phyloP scores from a whole-genome alignment of 805 yeast species.

The Sungouiozyma ichnusensis region DNA sequence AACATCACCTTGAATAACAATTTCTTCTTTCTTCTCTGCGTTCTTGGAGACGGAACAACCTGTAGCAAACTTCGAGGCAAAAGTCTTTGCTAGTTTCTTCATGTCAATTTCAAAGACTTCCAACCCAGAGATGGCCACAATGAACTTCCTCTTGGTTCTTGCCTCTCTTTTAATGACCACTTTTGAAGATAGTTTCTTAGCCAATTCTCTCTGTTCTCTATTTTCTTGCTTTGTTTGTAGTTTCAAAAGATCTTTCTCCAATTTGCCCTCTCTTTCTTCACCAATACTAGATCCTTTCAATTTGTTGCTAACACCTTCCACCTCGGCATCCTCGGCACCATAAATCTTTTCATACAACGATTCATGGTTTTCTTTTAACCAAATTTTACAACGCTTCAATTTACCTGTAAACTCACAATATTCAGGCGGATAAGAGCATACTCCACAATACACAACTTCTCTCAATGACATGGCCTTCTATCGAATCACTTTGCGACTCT shows the following conservation, averaged over 20 bases:
- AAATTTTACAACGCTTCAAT: slow-evolving; percentile 70
- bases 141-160: slow-evolving; percentile 79
- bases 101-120: slow-evolving; percentile 83
- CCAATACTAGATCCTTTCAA: slow-evolving; percentile 49
- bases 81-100: slow-evolving; percentile 84
- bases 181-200: slow-evolving; percentile 67
- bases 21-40: slow-evolving; percentile 85
- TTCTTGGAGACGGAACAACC: slow-evolving; percentile 89
- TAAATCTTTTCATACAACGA: slow-evolving; percentile 53
- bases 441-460: slow-evolving; percentile 56
- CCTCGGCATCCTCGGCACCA: slow-evolving; percentile 33
- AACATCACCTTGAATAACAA: slow-evolving; percentile 89
- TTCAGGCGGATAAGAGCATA: slow-evolving; percentile 79
- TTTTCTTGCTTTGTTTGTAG: slow-evolving; percentile 79
- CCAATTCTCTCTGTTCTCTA: slow-evolving; percentile 74
- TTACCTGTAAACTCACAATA: slow-evolving; percentile 87
- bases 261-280: slow-evolving; percentile 69
- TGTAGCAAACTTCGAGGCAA: slow-evolving; percentile 90
- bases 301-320: slow-evolving; percentile 23
- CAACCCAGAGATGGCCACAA: slow-evolving; percentile 75
- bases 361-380: slow-evolving; percentile 55
- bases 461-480: slow-evolving; percentile 16
- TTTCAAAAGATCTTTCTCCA: slow-evolving; percentile 72
- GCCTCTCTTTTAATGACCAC: slow-evolving; percentile 79
- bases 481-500: background rate